Conservation (phyloP, 306 rosid genomes). For the Psophocarpus tetragonolobus region DNA sequence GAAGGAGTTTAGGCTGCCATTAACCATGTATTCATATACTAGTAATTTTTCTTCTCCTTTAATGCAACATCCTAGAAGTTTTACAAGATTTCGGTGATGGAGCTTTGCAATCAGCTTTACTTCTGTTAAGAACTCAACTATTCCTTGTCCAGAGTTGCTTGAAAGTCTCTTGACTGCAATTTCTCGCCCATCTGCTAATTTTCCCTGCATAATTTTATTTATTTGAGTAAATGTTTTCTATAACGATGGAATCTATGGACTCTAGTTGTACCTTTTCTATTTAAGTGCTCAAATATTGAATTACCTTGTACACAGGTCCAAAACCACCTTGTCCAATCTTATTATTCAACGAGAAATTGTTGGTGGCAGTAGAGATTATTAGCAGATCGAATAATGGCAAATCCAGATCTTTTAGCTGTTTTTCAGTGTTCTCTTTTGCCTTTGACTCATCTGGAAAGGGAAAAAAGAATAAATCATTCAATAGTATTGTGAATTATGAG, state of each 20-base stretch:
- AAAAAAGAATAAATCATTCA: background rate
- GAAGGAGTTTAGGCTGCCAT: background rate
- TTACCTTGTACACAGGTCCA: slow-evolving; percentile 8
- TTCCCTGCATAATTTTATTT: background rate
- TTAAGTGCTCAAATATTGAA: background rate
- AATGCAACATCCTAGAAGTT: slow-evolving; percentile 16
- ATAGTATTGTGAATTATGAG: background rate
- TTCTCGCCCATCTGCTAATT: background rate
- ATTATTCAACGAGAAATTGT: background rate
- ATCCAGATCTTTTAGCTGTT: background rate
- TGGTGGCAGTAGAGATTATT: background rate
- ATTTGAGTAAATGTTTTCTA: background rate
- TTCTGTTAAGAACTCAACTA: background rate
- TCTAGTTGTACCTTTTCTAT: too few relatives aligned
- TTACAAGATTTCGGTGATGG: slow-evolving; percentile 10
- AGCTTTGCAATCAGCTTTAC: slow-evolving; percentile 8
- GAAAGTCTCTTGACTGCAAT: slow-evolving; percentile 23
- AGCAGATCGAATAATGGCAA: background rate
- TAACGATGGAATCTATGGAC: background rate
- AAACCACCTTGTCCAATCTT: slow-evolving; percentile 23
- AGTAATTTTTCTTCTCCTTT: background rate
- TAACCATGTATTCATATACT: slow-evolving; percentile 4
- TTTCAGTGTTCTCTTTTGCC: background rate
- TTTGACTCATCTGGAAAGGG: background rate
- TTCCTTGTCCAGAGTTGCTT: background rate